Percentiles rank a stretch among this genome's conserved stretches.
These are phyloP conservation scores for Erodium trifolium DNA, from an alignment of 441 rosid genomes.

Conservation along the genomic window DNA sequence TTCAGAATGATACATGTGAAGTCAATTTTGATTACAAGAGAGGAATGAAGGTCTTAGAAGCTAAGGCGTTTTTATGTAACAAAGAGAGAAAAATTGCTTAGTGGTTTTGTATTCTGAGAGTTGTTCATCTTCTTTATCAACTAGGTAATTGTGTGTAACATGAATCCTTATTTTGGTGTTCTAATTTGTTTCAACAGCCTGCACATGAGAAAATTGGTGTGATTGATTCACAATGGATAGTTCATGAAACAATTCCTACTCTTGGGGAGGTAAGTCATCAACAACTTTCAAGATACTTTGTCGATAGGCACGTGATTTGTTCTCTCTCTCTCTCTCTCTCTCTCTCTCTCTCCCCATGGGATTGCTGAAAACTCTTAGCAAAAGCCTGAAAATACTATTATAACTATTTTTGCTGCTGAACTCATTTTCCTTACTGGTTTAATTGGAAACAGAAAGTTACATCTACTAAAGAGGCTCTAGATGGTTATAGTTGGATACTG, in stretches of 20 bases:
- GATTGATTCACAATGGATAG: slow-evolving; percentile 75
- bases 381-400: background rate
- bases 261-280: slow-evolving; percentile 47
- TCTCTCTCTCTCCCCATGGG: background rate
- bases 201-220: slow-evolving; percentile 77
- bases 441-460: background rate
- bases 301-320: background rate
- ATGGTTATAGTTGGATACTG: background rate
- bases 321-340: background rate
- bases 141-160: background rate
- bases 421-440: background rate
- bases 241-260: slow-evolving; percentile 70
- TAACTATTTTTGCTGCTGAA: background rate
- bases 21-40: background rate
- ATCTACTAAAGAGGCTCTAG: background rate
- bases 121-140: background rate
- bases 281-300: background rate
- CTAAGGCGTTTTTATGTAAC: background rate
- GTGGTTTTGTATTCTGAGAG: background rate
- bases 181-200: slow-evolving; percentile 32
- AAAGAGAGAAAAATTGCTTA: background rate
- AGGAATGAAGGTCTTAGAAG: background rate
- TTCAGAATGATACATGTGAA: background rate
- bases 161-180: background rate
- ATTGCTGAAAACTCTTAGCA: background rate